Conservation (phyloP, 2,329 filamentous ascomycete species). For the Cordyceps cicadae region DNA sequence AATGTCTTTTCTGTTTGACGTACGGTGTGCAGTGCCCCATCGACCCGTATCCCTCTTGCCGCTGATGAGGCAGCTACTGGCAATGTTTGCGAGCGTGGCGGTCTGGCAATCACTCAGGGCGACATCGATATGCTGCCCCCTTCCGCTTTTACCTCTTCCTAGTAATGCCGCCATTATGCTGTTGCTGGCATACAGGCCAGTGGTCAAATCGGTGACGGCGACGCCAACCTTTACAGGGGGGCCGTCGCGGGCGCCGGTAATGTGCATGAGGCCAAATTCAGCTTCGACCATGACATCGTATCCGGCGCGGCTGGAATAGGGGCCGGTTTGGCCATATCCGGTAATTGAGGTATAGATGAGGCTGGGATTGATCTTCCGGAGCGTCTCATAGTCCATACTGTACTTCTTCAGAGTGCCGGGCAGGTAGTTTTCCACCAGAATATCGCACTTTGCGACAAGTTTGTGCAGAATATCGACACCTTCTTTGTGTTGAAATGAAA, state of each 20-base stretch:
- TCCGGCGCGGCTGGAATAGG: conserved; percentile 76
- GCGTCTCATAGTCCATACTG: conserved; percentile 73
- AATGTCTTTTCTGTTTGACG: conserved; percentile 20
- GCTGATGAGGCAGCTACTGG: conserved; percentile 82
- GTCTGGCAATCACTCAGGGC: conserved; percentile 90
- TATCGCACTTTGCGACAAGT: conserved; percentile 75
- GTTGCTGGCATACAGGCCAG: conserved; percentile 90
- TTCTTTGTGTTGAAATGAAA: conserved; percentile 80
- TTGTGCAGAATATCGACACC: conserved; percentile 83
- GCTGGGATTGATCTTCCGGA: conserved; percentile 72
- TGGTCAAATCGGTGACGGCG: conserved; percentile 91
- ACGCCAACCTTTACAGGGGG: conserved; percentile 96
- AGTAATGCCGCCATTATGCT: conserved; percentile 90
- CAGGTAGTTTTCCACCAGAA: conserved; percentile 94
- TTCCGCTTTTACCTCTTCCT: conserved; percentile 62
- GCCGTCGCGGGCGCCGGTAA: conserved; percentile 80
- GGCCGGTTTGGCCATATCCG: conserved; percentile 91
- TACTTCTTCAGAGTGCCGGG: conserved; percentile 88
- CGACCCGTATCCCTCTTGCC: conserved; percentile 79
- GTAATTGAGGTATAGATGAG: conserved; percentile 96
- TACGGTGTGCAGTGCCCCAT: conserved; percentile 95
- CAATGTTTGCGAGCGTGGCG: conserved; percentile 89
- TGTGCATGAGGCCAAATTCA: conserved; percentile 97
- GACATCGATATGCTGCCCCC: conserved; percentile 87
- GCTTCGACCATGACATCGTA: conserved; percentile 99